phyloP scores from a whole-genome alignment of 192 early-diverging fungal species.

The Thoreauomyces humboldtii region DNA sequence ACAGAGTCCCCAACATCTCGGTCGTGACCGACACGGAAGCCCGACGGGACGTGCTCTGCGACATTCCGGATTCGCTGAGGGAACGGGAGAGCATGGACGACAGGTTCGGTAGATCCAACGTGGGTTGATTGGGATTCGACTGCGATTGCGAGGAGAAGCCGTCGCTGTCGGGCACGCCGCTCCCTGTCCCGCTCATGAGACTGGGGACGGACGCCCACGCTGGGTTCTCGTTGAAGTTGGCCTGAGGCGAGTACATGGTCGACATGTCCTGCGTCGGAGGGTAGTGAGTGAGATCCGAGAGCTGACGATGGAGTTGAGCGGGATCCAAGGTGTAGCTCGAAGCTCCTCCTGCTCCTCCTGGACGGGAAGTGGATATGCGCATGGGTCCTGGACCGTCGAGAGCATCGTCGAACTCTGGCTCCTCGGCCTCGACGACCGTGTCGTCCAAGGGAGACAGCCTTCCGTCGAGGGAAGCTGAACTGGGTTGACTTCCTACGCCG shows the following conservation, averaged over 20 bases:
- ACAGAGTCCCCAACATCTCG: conserved; percentile 18
- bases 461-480: conserved; percentile 1
- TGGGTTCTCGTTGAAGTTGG: not conserved
- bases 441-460: conserved; percentile 1
- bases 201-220: conserved; percentile 2
- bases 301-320: not conserved
- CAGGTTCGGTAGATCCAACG: not conserved
- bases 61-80: conserved; percentile 4
- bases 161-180: too few species aligned
- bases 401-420: not conserved
- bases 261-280: not conserved
- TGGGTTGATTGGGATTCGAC: not conserved
- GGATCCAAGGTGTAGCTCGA: not conserved
- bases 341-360: not conserved
- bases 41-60: conserved; percentile 6
- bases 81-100: conserved; percentile 6
- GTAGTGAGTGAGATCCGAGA: not conserved
- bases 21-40: conserved; percentile 10
- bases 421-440: not conserved
- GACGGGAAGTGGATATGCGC: too few species aligned
- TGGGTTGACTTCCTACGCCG: not conserved
- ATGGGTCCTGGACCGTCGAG: too few species aligned
- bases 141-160: not conserved
- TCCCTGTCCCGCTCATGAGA: too few species aligned
- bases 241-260: not conserved